Base-by-base conservation (phyloP, 805 yeast species). In the Saturnispora sanitii region DNA sequence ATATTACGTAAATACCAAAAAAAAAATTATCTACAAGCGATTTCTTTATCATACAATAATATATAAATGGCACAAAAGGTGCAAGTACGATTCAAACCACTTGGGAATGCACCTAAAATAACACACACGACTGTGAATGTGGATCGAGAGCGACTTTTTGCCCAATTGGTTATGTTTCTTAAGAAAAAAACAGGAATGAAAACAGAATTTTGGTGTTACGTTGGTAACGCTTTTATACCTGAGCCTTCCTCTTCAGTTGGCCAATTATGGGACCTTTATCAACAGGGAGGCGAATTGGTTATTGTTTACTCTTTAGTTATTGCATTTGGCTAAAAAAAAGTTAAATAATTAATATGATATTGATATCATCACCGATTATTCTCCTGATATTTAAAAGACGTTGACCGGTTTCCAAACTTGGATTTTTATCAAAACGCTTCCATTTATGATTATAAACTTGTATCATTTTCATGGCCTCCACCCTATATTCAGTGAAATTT, bases 51-150 rank as follows among this genome's bases (percentile, higher is more conserved):
- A n/a, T n/a, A 30, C 21, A 19, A 20, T 31, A 22, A 15, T 20
- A 13, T 15, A 17, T 21, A 23, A 12, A 26, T 25, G 28, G 12
- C 37, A 12, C 4, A 11, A 12, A 35, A 67, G 48, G 58, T 76
- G 13, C 66, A 72, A 1, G 59, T 77, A 7, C 56, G 83, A 27
- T 73, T 79, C 50, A 73, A 70, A 45, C 70, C 84, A 2, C 72
- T 79, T 26, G 84, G 84, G 0, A 69, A 81, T 0, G 44, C 56
- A 6, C 65, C 76, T 0, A 70, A 71, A 1, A 59, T 79, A 3
- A 58, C 53, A 2, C 82, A 82, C 0, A 58, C 36, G 2, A 27
- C 42, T 6, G 37, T 44, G 5, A 18, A 64, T 2, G 62, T 71
- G 1, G 76, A 71, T 51, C 68, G 66, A 43, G 12, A 53, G 65